phyloP scores from a whole-genome alignment of 2,329 filamentous ascomycete genomes.

The Scolecobasidium constrictum region DNA sequence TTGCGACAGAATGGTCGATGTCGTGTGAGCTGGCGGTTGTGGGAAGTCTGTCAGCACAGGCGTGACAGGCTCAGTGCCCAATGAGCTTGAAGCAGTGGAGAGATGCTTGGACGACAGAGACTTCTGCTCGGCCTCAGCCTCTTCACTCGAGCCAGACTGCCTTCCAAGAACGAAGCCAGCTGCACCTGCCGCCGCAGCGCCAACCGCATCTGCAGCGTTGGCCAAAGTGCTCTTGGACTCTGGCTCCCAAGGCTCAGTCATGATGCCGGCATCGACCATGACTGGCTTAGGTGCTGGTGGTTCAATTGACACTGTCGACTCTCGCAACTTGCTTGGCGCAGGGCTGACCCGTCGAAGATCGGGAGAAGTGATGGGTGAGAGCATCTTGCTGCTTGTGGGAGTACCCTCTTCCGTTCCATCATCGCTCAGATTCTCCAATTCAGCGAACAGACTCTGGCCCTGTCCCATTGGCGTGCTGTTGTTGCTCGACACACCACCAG shows the following conservation, averaged over 20 bases:
- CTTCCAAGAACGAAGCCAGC: conserved; percentile 15
- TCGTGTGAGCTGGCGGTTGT: conserved; percentile 11
- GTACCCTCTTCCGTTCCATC: conserved; percentile 18
- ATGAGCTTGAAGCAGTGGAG: too few species aligned
- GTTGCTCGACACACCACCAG: conserved; percentile 36
- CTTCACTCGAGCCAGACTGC: conserved; percentile 13
- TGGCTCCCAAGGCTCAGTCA: conserved; percentile 14
- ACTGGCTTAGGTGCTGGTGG: conserved; percentile 5
- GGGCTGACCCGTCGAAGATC: conserved; percentile 15
- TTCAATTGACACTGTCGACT: conserved; percentile 12
- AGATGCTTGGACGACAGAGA: too few species aligned
- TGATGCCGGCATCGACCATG: conserved; percentile 10
- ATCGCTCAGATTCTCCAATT: conserved; percentile 17
- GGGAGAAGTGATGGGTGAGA: conserved; percentile 14
- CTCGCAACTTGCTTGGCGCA: conserved; percentile 5
- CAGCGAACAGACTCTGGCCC: conserved; percentile 51
- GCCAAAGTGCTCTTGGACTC: conserved; percentile 14
- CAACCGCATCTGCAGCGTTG: conserved; percentile 29
- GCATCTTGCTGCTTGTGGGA: conserved; percentile 4
- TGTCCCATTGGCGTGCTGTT: conserved; percentile 35
- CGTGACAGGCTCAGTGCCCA: conserved; percentile 12
- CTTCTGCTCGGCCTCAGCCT: conserved; percentile 1
- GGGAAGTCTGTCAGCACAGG: conserved; percentile 12
- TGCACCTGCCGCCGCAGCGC: conserved; percentile 10
- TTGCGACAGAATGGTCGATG: conserved; percentile 3